phyloP scores from a whole-genome alignment of 495 filamentous ascomycete genomes.

The Aspergillus funiculosus region DNA sequence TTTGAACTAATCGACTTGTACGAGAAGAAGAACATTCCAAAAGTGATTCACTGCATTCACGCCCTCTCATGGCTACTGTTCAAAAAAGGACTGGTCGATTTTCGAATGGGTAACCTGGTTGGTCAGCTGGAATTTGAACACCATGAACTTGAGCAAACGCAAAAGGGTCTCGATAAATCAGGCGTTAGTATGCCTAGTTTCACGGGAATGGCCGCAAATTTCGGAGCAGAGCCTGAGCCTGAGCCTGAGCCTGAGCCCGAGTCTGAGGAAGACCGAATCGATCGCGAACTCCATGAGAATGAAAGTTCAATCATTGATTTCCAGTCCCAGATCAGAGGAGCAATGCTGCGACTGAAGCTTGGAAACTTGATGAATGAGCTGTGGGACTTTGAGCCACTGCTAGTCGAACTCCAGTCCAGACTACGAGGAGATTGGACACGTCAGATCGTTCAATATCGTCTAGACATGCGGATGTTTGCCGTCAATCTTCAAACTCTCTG shows the following conservation, averaged over 20 bases:
- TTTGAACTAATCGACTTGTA: conserved; percentile 98
- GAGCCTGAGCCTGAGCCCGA: conserved; percentile 67
- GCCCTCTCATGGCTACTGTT: conserved; percentile 93
- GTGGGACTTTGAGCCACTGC: conserved; percentile 79
- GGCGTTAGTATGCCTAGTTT: conserved; percentile 97
- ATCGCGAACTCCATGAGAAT: conserved; percentile 74
- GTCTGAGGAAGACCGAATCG: conserved; percentile 82
- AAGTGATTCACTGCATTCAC: conserved; percentile 98
- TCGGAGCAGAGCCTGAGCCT: conserved; percentile 73
- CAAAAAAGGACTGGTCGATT: conserved; percentile 88
- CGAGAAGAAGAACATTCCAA: conserved; percentile 99
- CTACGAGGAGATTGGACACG: conserved; percentile 75
- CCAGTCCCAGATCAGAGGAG: conserved; percentile 82
- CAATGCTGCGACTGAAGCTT: conserved; percentile 67
- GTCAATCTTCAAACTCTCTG: conserved; percentile 69
- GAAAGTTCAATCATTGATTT: conserved; percentile 68
- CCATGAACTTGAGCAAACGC: conserved; percentile 92
- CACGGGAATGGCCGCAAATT: conserved; percentile 90
- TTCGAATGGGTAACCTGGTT: conserved; percentile 96
- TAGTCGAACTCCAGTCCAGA: conserved; percentile 76
- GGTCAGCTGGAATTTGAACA: conserved; percentile 97
- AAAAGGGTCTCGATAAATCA: conserved; percentile 92
- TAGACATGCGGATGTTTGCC: conserved; percentile 74
- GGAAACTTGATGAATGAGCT: conserved; percentile 79
- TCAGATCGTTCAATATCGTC: conserved; percentile 69